A percentile compares a stretch with the other conserved stretches of the same genome.
These are phyloP conservation scores for Sesbania bispinosa DNA, from an alignment of 306 rosid species.

Conservation along the genomic window DNA sequence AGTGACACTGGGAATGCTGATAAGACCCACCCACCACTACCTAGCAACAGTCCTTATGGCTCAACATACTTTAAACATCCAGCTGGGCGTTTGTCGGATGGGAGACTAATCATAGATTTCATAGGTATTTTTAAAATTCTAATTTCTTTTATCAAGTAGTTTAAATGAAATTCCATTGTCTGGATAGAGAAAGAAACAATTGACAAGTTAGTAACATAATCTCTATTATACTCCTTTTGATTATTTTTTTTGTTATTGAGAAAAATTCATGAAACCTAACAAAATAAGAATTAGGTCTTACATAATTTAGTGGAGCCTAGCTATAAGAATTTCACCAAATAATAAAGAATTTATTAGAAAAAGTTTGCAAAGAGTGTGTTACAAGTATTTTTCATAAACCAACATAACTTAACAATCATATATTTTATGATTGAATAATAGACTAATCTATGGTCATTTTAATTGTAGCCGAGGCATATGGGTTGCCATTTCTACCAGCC, in stretches of 20 bases:
- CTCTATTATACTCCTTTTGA: no score
- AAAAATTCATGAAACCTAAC: no score
- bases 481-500: slow-evolving; percentile 42
- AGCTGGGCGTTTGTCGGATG: slow-evolving; percentile 37
- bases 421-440: not conserved
- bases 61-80: slow-evolving; percentile 37
- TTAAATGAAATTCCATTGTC: not conserved
- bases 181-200: no score
- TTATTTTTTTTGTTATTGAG: no score
- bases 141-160: not conserved
- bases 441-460: not conserved
- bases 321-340: no score
- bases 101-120: slow-evolving; percentile 46
- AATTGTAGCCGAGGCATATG: slow-evolving; percentile 45
- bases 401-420: no score
- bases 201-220: no score
- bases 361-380: no score
- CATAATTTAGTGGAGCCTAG: no score
- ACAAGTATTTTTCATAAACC: not conserved
- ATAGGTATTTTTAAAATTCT: slow-evolving; percentile 23
- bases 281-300: no score
- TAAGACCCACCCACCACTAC: not conserved
- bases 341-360: no score
- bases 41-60: slow-evolving; percentile 33
- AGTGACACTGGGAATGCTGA: slow-evolving; percentile 50